Conservation (phyloP, 129 eudicot genomes). For the Logfia minima region DNA sequence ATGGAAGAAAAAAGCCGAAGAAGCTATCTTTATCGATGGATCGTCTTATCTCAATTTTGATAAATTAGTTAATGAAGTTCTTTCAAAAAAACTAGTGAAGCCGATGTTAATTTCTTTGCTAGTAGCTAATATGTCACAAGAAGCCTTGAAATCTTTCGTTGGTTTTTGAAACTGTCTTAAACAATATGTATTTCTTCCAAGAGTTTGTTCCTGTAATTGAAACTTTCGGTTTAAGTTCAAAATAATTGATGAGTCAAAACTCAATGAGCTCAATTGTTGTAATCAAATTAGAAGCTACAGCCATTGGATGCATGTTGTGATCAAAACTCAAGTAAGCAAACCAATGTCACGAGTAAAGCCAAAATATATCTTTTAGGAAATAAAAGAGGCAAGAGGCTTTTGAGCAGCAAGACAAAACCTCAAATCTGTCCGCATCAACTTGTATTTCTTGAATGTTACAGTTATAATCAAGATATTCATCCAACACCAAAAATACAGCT, state of each 20-base stretch:
- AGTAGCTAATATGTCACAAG: not conserved
- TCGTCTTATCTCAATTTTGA: conserved; percentile 11
- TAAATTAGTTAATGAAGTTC: not conserved
- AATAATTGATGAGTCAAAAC: too few species aligned
- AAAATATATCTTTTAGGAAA: too few species aligned
- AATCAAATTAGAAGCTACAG: too few species aligned
- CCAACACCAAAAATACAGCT: conserved; percentile 21
- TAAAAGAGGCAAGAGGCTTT: not conserved
- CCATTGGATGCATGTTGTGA: not conserved
- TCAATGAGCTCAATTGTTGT: not conserved
- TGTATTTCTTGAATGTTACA: conserved; percentile 14
- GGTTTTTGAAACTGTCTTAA: not conserved
- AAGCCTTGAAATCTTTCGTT: not conserved
- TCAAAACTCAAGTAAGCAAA: too few species aligned
- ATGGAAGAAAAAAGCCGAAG: not conserved
- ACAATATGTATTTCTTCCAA: not conserved
- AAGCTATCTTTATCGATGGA: not conserved
- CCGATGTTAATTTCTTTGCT: not conserved
- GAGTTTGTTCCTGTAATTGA: not conserved
- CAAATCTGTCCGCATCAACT: not conserved
- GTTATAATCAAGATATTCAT: conserved; percentile 12
- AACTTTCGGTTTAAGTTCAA: not conserved
- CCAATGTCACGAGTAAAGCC: too few species aligned
- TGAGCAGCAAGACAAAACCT: not conserved
- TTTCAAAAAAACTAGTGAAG: not conserved